Conservation (phyloP, 805 yeast genomes). For the Myxozyma neotropica region DNA sequence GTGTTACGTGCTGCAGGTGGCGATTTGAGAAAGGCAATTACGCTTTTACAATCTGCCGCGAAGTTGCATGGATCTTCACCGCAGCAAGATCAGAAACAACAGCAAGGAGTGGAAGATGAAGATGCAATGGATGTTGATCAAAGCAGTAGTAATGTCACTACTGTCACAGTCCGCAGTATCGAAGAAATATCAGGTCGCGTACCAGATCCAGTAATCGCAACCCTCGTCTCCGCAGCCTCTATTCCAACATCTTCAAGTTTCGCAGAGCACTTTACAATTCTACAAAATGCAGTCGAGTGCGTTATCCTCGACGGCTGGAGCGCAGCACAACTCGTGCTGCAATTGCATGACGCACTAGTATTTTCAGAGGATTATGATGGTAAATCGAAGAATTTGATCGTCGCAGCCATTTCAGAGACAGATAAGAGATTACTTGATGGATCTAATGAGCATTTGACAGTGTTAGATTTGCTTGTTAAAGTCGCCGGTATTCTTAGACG, state of each 20-base stretch:
- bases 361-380: slow-evolving; percentile 55
- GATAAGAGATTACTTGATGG: slow-evolving; percentile 81
- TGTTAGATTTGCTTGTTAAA: slow-evolving; percentile 53
- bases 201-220: slow-evolving; percentile 51
- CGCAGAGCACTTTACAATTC: slow-evolving; percentile 33
- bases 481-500: slow-evolving; percentile 7
- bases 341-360: slow-evolving; percentile 68
- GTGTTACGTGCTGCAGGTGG: slow-evolving; percentile 79
- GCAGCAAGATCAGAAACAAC: too few species aligned
- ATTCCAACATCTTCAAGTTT: background rate
- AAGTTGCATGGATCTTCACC: slow-evolving; percentile 51
- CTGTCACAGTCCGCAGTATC: slow-evolving; percentile 52
- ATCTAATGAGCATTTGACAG: slow-evolving; percentile 82
- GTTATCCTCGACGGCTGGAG: slow-evolving; percentile 73
- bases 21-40: slow-evolving; percentile 91
- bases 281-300: slow-evolving; percentile 50
- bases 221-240: slow-evolving; percentile 46
- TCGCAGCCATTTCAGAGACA: slow-evolving; percentile 67
- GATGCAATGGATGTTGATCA: background rate
- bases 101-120: slow-evolving; percentile 17
- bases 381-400: slow-evolving; percentile 62
- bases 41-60: slow-evolving; percentile 82
- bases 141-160: too few species aligned
- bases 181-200: slow-evolving; percentile 79
- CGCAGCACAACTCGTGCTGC: slow-evolving; percentile 68